Evolutionary conservation across 2,329 filamentous ascomycete species (phyloP), one percentile per base, ranked within the genome.

Genomic region (Scedosporium boydii): DNA sequence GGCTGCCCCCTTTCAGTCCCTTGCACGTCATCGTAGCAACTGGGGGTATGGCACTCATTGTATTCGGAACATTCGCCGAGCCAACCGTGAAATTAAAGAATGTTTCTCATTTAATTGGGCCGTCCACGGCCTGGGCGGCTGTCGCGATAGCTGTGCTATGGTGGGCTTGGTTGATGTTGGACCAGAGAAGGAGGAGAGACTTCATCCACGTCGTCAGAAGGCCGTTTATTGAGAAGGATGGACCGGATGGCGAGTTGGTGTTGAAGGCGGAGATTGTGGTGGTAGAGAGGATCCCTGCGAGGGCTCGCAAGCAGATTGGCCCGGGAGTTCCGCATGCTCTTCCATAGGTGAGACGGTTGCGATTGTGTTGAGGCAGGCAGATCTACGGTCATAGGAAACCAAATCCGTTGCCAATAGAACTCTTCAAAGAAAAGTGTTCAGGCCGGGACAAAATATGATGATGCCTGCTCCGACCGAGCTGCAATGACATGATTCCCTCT

Each of bases 121-220:
- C 41, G 16, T 18, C 53, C 4, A 55, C 44, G 9, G 59, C 59
- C 3, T 61, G 59, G 59, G 48, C 48, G 10, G 46, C 53, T 2
- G 26, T 34, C 23, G 26, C 53, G n/a, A 18, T 29, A 26, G 48
- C 59, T 12, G 29, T 61, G 4, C 26, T 29, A 1, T 61, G 59
- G 59, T 61, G 59, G 59, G 14, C 53, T 27, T 61, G 59, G 59
- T 46, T 61, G 7, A 61, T 53, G 44, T 55, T 61, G n/a, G 59
- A 61, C 12, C n/a, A 53, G 16, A 27, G 46, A 7, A 51, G 59
- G 21, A 27, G 38, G n/a, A 61, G 46, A 27, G n/a, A 53, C 44
- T 53, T 53, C 23, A 46, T 61, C 7, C 59, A 55, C 23, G 59
- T 61, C 9, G 29, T 41, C 4, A 61, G 46, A 27, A 51, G 27